Percentiles rank a stretch among this genome's conserved stretches.
Evolutionary conservation across 2,329 filamentous ascomycete species (phyloP).

Genomic region (Claviceps digitariae): DNA sequence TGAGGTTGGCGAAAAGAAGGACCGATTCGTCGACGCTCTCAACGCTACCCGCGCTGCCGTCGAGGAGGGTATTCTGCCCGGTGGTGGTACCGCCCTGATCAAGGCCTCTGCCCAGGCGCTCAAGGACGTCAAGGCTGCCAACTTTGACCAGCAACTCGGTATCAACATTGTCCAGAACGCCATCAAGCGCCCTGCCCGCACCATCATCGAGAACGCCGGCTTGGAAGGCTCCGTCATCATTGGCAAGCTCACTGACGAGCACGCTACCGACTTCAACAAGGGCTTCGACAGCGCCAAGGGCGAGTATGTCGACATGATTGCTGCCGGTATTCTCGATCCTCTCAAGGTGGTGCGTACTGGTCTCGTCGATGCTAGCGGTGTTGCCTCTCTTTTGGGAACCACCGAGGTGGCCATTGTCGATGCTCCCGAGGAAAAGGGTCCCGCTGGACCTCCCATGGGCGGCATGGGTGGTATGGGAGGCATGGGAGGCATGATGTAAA

Average conservation of each 20-base stretch:
- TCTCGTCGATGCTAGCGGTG: constrained; percentile 86
- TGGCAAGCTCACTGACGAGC: constrained; percentile 96
- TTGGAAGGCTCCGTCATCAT: constrained; percentile 92
- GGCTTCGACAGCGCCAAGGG: constrained; percentile 94
- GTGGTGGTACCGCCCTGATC: constrained; percentile 94
- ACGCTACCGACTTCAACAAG: constrained; percentile 86
- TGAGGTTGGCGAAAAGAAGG: constrained; percentile 99
- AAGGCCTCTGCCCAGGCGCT: constrained; percentile 92
- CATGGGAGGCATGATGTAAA: constrained; percentile 43
- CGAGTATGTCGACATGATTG: constrained; percentile 98
- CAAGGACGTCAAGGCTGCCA: constrained; percentile 66
- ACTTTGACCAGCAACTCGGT: constrained; percentile 99
- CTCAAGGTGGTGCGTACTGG: constrained; percentile 99
- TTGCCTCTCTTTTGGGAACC: constrained; percentile 91
- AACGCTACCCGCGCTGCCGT: constrained; percentile 97
- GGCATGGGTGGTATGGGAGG: constrained; percentile 29
- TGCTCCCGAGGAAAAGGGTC: constrained; percentile 82
- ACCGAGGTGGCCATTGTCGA: constrained; percentile 98
- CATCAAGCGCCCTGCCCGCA: constrained; percentile 88
- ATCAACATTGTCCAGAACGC: constrained; percentile 96
- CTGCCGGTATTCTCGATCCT: constrained; percentile 91
- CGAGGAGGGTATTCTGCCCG: constrained; percentile 96
- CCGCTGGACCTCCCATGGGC: constrained; percentile 45
- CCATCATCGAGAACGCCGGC: constrained; percentile 95
- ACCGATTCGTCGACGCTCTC: constrained; percentile 94